Evolutionary conservation across 805 yeast species (phyloP), one percentile per base, ranked within the genome.

Genomic region (Lipomyces spencermartinsiae): DNA sequence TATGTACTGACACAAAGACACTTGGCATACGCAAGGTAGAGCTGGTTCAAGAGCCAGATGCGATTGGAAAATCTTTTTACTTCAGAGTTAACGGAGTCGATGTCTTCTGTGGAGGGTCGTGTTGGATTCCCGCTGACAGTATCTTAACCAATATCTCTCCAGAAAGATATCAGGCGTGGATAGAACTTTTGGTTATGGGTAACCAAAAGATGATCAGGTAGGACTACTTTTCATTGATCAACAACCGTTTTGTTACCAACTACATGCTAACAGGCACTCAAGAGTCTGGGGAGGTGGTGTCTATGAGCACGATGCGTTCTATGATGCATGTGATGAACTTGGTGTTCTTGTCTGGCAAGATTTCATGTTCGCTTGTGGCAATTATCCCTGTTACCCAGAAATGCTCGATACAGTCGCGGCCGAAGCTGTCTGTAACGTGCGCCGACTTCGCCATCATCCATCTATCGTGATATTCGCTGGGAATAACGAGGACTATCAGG

Each of bases 341-440:
- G 86, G 86, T 1, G 64, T 85, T 10, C 58, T 85, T 71, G 82
- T 85, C 8, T 85, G 87, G 86, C 87, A 85, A 62, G 88, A 85
- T 72, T 83, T 85, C 73, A 82, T 84, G 86, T 85, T 85, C 78
- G 87, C 85, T 1, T 85, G 88, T 76, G 87, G 86, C 1, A 84
- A 81, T 60, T 85, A 85, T 67, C 87, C 87, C 2, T 83, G 79
- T 2, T 78, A 82, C 69, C 73, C 73, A 2, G 75, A 72, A 10
- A 83, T 83, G 67, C 70, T 78, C 25, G 74, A 73, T 4, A 74
- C 73, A 57, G 84, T 85, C 2, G 49, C 69, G 9, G 64, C 71
- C 10, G 88, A 85, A 68, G 80, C 78, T 0, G 71, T 64, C 22
- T 74, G 77, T 61, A 85, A 84, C 67, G 73, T 85, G 51, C 74